A percentile compares a stretch with the other conserved stretches of the same genome.
These are phyloP conservation scores for Nannochloropsis salina DNA, from an alignment of 108 stramenopile species.

Conservation along the genomic window DNA sequence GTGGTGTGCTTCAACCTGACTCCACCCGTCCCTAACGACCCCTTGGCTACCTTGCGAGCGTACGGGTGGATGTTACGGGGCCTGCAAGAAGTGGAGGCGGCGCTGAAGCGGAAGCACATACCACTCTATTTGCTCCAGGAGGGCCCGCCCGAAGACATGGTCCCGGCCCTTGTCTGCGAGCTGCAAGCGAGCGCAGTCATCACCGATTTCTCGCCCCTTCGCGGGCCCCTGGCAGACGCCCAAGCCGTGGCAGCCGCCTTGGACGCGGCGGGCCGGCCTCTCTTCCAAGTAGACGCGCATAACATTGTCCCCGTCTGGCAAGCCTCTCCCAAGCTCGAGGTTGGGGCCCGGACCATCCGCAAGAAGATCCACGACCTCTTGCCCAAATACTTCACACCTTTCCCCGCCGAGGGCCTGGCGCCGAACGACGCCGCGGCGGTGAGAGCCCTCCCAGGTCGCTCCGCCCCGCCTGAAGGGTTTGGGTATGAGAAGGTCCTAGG, in stretches of 20 bases:
- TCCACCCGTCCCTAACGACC: constrained; percentile 20
- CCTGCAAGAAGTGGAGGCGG: constrained; percentile 58
- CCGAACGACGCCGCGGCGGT: not conserved
- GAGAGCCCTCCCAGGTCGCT: not conserved
- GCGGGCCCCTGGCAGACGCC: constrained; percentile 63
- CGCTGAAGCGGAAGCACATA: constrained; percentile 60
- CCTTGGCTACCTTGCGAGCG: not conserved
- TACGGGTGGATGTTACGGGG: not conserved
- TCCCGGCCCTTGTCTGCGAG: constrained; percentile 51
- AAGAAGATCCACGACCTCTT: constrained; percentile 78
- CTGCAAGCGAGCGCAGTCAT: constrained; percentile 62
- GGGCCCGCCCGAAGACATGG: constrained; percentile 52
- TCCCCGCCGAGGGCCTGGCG: constrained; percentile 53
- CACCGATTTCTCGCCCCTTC: constrained; percentile 80
- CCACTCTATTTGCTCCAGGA: constrained; percentile 69
- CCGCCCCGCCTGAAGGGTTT: not conserved
- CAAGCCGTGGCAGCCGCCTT: constrained; percentile 58
- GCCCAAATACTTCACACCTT: constrained; percentile 62
- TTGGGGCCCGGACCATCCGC: constrained; percentile 87
- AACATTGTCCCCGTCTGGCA: constrained; percentile 96
- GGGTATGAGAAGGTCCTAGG: constrained; percentile 1
- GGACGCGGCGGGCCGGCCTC: constrained; percentile 57
- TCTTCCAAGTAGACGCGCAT: constrained; percentile 90
- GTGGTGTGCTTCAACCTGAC: constrained; percentile 51
- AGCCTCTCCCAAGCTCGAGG: constrained; percentile 80